A percentile compares a stretch with the other conserved stretches of the same genome.
Evolutionary conservation across 108 stramenopile genomes (phyloP).

Genomic region (Aurantiochytrium sp.): DNA sequence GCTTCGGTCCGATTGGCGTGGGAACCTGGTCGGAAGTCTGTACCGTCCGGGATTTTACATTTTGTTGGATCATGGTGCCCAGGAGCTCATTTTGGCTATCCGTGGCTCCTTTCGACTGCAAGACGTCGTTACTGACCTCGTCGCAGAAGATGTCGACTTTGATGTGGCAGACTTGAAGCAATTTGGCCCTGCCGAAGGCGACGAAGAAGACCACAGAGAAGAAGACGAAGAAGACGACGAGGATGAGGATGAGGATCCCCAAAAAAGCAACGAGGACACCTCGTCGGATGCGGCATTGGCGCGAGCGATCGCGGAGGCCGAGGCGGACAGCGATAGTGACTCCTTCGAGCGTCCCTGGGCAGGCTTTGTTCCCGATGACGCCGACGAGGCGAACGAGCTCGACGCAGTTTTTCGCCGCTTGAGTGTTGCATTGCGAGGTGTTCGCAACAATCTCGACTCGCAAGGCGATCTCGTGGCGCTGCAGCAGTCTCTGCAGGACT

Average conservation of each 20-base stretch:
- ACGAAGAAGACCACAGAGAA: background rate
- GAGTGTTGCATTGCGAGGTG: background rate
- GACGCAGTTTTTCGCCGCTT: background rate
- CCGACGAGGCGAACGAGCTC: background rate
- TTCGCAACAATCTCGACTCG: background rate
- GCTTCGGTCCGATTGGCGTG: background rate
- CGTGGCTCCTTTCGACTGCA: background rate
- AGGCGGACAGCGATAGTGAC: no score
- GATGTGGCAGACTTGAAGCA: background rate
- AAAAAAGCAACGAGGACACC: background rate
- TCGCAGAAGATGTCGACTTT: background rate
- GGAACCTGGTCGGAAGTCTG: background rate
- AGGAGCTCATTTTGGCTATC: background rate
- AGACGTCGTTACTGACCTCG: background rate
- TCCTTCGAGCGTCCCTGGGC: background rate
- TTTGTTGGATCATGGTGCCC: background rate
- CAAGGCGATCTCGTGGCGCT: background rate
- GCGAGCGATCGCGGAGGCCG: no score
- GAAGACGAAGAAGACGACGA: background rate
- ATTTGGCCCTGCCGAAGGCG: background rate
- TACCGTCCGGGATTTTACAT: background rate
- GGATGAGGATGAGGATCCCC: background rate
- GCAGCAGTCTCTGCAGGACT: background rate
- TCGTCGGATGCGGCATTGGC: no score
- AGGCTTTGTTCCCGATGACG: background rate